Evolutionary conservation across 495 filamentous ascomycete genomes (phyloP).

Genomic region (Aspergillus sclerotioniger): DNA sequence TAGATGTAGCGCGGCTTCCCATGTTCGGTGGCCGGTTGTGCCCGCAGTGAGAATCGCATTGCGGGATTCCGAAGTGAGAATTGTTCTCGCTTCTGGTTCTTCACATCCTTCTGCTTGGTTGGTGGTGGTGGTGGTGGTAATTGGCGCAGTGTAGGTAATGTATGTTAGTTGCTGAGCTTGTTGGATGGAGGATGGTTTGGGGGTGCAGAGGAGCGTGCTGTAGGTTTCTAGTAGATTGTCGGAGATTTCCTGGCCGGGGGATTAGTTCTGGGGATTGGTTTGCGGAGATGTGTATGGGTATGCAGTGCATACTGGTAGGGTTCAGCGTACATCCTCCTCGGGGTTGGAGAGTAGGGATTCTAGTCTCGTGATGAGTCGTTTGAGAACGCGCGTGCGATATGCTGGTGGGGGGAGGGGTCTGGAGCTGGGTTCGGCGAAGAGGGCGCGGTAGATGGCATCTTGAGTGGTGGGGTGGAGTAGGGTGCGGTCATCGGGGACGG

Average conservation of each 20-base stretch:
- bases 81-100: conserved; percentile 16
- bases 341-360: conserved; percentile 70
- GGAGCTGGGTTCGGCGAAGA: conserved; percentile 59
- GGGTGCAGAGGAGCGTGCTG: conserved; percentile 55
- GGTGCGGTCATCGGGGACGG: conserved; percentile 51
- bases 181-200: conserved; percentile 55
- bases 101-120: background rate
- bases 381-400: conserved; percentile 72
- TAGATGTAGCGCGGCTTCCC: conserved; percentile 89
- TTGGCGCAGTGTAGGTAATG: conserved; percentile 63
- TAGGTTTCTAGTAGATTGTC: conserved; percentile 67
- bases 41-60: conserved; percentile 69
- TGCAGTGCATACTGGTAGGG: conserved; percentile 7
- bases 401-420: conserved; percentile 57
- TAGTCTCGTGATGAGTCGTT: conserved; percentile 61
- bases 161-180: conserved; percentile 73
- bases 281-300: conserved; percentile 3
- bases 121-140: conserved; percentile 37
- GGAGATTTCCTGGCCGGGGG: conserved; percentile 65
- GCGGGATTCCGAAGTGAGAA: conserved; percentile 61
- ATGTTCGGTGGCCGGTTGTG: conserved; percentile 86
- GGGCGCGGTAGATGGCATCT: conserved; percentile 54
- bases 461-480: conserved; percentile 59
- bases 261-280: background rate
- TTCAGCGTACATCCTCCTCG: conserved; percentile 73